phyloP scores from a whole-genome alignment of 108 stramenopile genomes.

The Skeletonema grethae region DNA sequence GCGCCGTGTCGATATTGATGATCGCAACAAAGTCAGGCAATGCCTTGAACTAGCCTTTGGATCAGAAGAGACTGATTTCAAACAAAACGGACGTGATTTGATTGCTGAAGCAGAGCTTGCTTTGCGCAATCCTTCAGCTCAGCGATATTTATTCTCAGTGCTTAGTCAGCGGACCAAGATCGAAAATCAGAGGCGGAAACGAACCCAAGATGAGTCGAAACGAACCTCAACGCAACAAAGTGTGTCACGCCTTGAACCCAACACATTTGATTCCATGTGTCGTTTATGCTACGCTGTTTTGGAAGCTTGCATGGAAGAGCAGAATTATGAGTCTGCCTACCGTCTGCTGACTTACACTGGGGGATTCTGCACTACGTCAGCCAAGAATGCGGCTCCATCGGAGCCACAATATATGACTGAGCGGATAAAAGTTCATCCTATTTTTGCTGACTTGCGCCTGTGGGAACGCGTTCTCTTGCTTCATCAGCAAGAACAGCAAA shows the following conservation, averaged over 20 bases:
- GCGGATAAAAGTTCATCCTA: slow-evolving; percentile 72
- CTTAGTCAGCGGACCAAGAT: slow-evolving; percentile 66
- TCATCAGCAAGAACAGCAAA: slow-evolving; percentile 62
- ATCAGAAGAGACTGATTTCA: slow-evolving; percentile 31
- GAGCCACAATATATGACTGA: slow-evolving; percentile 70
- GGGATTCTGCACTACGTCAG: slow-evolving; percentile 66
- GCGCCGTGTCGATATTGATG: slow-evolving; percentile 65
- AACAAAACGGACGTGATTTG: slow-evolving; percentile 73
- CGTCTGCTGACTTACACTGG: slow-evolving; percentile 71
- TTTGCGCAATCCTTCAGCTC: slow-evolving; percentile 79
- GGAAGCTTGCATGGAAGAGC: slow-evolving; percentile 77
- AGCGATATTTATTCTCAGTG: slow-evolving; percentile 72
- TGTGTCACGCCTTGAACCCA: slow-evolving; percentile 58
- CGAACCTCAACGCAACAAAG: slow-evolving; percentile 42
- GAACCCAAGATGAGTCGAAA: slow-evolving; percentile 33
- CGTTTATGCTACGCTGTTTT: slow-evolving; percentile 80
- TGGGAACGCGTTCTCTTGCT: slow-evolving; percentile 75
- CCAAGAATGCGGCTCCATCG: slow-evolving; percentile 12
- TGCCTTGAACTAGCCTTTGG: slow-evolving; percentile 67
- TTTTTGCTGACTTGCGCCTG: slow-evolving; percentile 79
- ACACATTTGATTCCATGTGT: slow-evolving; percentile 76
- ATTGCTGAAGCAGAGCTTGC: slow-evolving; percentile 79
- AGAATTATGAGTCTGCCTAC: slow-evolving; percentile 81
- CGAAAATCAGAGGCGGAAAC: slow-evolving; percentile 60
- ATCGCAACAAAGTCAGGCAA: slow-evolving; percentile 70